phyloP scores from a whole-genome alignment of 208 protist genomes.

The Acanthamoeba triangularis region DNA sequence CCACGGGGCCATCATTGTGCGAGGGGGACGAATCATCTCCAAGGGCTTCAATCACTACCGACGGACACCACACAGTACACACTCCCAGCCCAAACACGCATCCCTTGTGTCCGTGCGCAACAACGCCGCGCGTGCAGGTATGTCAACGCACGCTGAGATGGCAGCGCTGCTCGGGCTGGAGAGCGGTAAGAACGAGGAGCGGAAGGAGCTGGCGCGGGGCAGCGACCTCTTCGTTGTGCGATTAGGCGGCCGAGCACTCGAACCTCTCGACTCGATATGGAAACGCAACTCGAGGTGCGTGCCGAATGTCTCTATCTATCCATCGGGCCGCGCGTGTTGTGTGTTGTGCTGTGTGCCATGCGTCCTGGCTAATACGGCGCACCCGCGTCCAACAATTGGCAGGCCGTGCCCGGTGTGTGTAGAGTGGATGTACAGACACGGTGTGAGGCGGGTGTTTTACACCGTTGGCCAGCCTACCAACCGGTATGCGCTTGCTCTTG shows the following conservation, averaged over 20 bases:
- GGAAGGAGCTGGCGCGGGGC: slow-evolving; percentile 60
- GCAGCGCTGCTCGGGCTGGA: slow-evolving; percentile 7
- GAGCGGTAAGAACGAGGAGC: not conserved
- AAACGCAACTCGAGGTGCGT: slow-evolving; percentile 59
- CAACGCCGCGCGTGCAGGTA: not conserved
- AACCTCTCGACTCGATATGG: slow-evolving; percentile 59
- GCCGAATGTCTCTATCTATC: not conserved
- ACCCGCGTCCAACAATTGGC: not conserved
- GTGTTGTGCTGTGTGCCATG: not conserved
- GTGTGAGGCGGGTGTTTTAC: slow-evolving; percentile 63
- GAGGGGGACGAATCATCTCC: slow-evolving; percentile 61
- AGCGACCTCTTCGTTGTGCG: slow-evolving; percentile 73
- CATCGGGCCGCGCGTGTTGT: too few relatives aligned
- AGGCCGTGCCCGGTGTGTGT: slow-evolving; percentile 71
- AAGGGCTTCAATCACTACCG: slow-evolving; percentile 71
- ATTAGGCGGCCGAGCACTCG: slow-evolving; percentile 35
- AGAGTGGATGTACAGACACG: slow-evolving; percentile 57
- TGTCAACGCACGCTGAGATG: slow-evolving; percentile 75
- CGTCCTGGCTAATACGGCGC: not conserved
- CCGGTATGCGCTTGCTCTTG: not conserved
- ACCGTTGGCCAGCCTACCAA: slow-evolving; percentile 39
- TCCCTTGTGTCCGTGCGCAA: too few relatives aligned
- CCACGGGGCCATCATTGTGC: slow-evolving; percentile 54
- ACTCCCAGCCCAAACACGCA: too few relatives aligned
- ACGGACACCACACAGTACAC: slow-evolving; percentile 16